phyloP scores from a whole-genome alignment of 768 basidiomycete species.

The Amanita phalloides region DNA sequence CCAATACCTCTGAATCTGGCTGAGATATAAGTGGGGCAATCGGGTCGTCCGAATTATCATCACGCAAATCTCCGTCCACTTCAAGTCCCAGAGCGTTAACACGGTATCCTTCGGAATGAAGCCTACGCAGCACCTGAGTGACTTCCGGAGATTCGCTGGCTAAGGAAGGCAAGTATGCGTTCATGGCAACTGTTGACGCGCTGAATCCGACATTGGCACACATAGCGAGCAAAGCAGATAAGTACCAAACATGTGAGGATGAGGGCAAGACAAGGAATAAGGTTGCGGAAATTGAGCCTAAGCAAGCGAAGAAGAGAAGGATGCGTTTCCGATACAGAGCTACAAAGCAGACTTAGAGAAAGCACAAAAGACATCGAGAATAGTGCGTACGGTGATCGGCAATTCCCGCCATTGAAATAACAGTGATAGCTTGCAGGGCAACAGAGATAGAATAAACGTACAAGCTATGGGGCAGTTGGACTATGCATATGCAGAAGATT shows the following conservation, averaged over 20 bases:
- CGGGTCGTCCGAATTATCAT: slow-evolving; percentile 18
- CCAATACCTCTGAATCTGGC: neutral
- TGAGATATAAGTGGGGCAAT: slow-evolving; percentile 28
- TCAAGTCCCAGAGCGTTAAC: neutral
- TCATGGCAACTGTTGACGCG: slow-evolving; percentile 80
- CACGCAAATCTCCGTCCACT: slow-evolving; percentile 10
- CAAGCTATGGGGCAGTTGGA: slow-evolving; percentile 36
- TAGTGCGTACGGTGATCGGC: slow-evolving; percentile 72
- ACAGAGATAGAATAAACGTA: slow-evolving; percentile 86
- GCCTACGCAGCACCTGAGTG: slow-evolving; percentile 23
- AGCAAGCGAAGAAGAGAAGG: slow-evolving; percentile 60
- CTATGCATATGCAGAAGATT: neutral
- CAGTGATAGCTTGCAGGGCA: slow-evolving; percentile 82
- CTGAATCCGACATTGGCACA: slow-evolving; percentile 82
- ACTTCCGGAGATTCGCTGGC: slow-evolving; percentile 61
- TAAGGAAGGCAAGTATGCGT: slow-evolving; percentile 74
- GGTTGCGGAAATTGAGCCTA: slow-evolving; percentile 60
- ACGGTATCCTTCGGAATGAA: slow-evolving; percentile 7
- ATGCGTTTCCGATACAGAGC: slow-evolving; percentile 68
- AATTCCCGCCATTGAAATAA: slow-evolving; percentile 88
- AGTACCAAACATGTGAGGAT: slow-evolving; percentile 54
- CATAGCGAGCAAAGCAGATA: slow-evolving; percentile 61
- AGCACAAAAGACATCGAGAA: neutral
- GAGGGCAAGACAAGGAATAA: slow-evolving; percentile 70
- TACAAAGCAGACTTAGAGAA: slow-evolving; percentile 9